A percentile compares a stretch with the other conserved stretches of the same genome.
These are phyloP conservation scores for Bauhinia variegata DNA, from an alignment of 306 rosid species.

Conservation along the genomic window DNA sequence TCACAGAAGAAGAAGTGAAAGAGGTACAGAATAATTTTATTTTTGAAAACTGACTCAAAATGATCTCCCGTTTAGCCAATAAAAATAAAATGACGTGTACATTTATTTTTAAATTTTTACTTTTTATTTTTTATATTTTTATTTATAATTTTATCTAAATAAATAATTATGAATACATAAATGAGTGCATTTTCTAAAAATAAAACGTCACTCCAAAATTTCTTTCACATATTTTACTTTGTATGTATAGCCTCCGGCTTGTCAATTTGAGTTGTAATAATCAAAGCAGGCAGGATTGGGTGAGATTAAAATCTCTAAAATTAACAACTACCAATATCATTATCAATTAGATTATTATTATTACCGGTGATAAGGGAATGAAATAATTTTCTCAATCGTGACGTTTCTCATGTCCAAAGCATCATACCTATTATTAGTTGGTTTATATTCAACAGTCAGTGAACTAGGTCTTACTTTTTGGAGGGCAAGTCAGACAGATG, in stretches of 20 bases:
- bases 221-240: too few species aligned
- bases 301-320: slow-evolving; percentile 46
- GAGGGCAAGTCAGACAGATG: too few species aligned
- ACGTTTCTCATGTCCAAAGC: slow-evolving; percentile 59
- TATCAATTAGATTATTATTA: not conserved
- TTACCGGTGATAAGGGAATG: not conserved
- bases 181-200: too few species aligned
- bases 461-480: slow-evolving; percentile 45
- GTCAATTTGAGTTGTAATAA: slow-evolving; percentile 44
- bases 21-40: slow-evolving; percentile 58
- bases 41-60: too few species aligned
- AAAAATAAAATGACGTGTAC: too few species aligned
- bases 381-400: slow-evolving; percentile 29
- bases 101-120: too few species aligned
- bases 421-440: slow-evolving; percentile 61
- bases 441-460: slow-evolving; percentile 53
- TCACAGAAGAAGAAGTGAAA: slow-evolving; percentile 87
- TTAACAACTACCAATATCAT: slow-evolving; percentile 48
- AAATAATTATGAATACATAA: too few species aligned
- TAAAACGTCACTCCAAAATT: too few species aligned
- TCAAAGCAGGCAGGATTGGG: slow-evolving; percentile 53
- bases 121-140: too few species aligned
- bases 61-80: too few species aligned
- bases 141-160: too few species aligned
- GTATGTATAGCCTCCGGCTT: slow-evolving; percentile 38